Percentiles rank a stretch among this genome's conserved stretches.
Conservation (phyloP, 352 stramenopile species). For the Globisporangium okanoganense region DNA sequence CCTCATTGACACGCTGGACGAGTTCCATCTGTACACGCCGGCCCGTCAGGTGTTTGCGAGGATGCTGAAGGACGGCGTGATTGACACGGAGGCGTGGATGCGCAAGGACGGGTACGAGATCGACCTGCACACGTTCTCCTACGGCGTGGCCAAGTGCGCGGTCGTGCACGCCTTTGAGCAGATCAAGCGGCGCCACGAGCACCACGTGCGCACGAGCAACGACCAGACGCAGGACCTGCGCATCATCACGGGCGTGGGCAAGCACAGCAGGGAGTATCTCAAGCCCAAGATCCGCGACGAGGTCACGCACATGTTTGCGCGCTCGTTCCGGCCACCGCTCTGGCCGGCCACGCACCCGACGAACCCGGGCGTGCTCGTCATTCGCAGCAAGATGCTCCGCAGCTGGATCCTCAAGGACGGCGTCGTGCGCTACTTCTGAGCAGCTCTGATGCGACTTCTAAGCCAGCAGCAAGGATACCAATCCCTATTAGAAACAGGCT, state of each 20-base stretch:
- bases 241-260: slow-evolving; percentile 72
- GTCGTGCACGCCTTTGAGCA: slow-evolving; percentile 62
- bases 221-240: slow-evolving; percentile 43
- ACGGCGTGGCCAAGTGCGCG: slow-evolving; percentile 60
- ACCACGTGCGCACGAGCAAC: slow-evolving; percentile 21
- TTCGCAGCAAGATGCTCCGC: slow-evolving; percentile 43
- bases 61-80: slow-evolving; percentile 36
- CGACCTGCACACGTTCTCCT: slow-evolving; percentile 68
- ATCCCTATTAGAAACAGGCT: background rate
- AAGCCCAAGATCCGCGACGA: slow-evolving; percentile 53
- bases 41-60: slow-evolving; percentile 46
- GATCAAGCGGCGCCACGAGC: slow-evolving; percentile 23
- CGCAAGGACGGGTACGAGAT: slow-evolving; percentile 59
- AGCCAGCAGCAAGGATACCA: no score
- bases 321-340: slow-evolving; percentile 41
- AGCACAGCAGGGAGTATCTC: slow-evolving; percentile 54
- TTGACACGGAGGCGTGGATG: slow-evolving; percentile 38
- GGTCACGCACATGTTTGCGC: slow-evolving; percentile 46
- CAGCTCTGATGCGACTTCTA: no score
- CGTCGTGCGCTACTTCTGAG: slow-evolving; percentile 7
- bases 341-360: slow-evolving; percentile 49
- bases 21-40: slow-evolving; percentile 41
- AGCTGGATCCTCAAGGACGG: slow-evolving; percentile 56
- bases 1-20: slow-evolving; percentile 57
- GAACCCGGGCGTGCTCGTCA: slow-evolving; percentile 53